Evolutionary conservation across 805 yeast genomes (phyloP).

Genomic region (Metschnikowia kofuensis): DNA sequence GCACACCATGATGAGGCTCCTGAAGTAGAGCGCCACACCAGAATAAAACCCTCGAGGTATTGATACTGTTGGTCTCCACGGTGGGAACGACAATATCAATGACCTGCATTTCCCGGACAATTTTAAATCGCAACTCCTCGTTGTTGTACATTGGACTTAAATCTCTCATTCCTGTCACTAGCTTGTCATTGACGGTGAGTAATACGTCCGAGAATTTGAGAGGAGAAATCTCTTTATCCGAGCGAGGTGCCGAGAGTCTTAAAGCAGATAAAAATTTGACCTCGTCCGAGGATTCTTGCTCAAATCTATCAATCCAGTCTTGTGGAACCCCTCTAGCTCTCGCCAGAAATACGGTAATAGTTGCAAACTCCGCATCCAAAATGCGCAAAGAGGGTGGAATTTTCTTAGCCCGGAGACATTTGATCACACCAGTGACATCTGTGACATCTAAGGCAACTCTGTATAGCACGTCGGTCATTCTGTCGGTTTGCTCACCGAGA

Average conservation of each 20-base stretch:
- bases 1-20: constrained; percentile 88
- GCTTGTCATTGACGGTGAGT: constrained; percentile 61
- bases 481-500: constrained; percentile 68
- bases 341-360: constrained; percentile 68
- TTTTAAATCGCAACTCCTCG: constrained; percentile 50
- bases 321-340: constrained; percentile 86
- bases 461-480: constrained; percentile 55
- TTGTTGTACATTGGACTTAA: constrained; percentile 48
- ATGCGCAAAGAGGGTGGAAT: constrained; percentile 56
- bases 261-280: constrained; percentile 70
- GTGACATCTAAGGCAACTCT: constrained; percentile 76
- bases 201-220: constrained; percentile 72
- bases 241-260: constrained; percentile 55
- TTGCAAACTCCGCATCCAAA: constrained; percentile 74
- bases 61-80: constrained; percentile 51
- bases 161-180: constrained; percentile 67
- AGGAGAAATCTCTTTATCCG: constrained; percentile 28
- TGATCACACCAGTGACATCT: constrained; percentile 57
- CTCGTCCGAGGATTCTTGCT: constrained; percentile 59
- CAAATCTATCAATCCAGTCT: constrained; percentile 71
- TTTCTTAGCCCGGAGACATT: constrained; percentile 47
- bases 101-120: constrained; percentile 70
- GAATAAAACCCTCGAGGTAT: constrained; percentile 63
- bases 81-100: constrained; percentile 63
- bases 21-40: constrained; percentile 88